phyloP scores from a whole-genome alignment of 1,284 basidiomycete genomes.

The Apiotrichum mycotoxinovorans region DNA sequence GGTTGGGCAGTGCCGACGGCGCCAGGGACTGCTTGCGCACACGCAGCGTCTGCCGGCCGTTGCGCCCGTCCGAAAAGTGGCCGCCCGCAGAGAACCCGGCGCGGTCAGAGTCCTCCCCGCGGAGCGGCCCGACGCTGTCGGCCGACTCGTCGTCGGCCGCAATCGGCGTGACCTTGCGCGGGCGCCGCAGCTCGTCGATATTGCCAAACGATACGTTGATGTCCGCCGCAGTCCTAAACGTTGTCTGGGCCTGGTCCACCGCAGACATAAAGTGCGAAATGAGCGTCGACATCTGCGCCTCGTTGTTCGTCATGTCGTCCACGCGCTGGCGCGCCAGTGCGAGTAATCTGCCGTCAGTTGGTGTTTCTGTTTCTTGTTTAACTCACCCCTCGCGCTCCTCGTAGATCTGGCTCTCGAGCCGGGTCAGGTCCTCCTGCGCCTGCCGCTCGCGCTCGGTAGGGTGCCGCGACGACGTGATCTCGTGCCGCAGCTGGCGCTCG shows the following conservation, averaged over 20 bases:
- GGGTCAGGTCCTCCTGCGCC: constrained; percentile 1
- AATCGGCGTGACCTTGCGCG: not conserved
- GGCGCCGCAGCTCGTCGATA: constrained; percentile 14
- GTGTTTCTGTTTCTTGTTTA: too few species aligned
- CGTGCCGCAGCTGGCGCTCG: constrained; percentile 5
- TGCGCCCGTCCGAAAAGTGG: constrained; percentile 1
- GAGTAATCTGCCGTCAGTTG: constrained; percentile 6
- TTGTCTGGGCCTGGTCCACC: constrained; percentile 29
- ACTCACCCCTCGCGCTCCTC: constrained; percentile 12
- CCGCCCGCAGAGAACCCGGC: constrained; percentile 1
- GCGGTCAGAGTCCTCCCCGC: constrained; percentile 1
- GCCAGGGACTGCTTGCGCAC: constrained; percentile 6
- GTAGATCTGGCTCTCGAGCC: constrained; percentile 17
- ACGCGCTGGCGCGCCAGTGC: not conserved
- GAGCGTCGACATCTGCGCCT: constrained; percentile 22
- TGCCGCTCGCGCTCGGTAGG: constrained; percentile 7
- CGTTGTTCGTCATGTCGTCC: not conserved
- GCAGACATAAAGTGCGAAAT: constrained; percentile 32
- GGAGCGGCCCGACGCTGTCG: constrained; percentile 9
- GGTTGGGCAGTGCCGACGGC: constrained; percentile 12
- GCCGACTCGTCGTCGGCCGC: not conserved
- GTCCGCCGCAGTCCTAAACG: constrained; percentile 27
- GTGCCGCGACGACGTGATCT: not conserved
- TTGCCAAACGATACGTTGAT: constrained; percentile 28
- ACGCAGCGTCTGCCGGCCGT: not conserved